Base-by-base conservation (phyloP, 345 rosid species). In the Conringia planisiliqua region DNA sequence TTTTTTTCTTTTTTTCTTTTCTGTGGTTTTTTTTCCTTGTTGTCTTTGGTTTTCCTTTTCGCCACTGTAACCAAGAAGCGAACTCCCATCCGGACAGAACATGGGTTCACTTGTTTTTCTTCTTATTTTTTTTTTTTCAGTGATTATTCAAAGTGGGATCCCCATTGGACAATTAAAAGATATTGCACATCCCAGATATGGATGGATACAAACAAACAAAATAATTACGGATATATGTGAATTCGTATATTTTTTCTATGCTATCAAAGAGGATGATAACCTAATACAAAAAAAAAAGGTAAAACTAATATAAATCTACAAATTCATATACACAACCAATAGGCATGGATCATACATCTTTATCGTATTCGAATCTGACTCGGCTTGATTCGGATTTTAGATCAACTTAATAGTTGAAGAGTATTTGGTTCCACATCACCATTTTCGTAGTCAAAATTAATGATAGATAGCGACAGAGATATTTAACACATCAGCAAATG, bases 11-110 rank as follows among this genome's bases (percentile, higher is more conserved):
- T 6, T 38, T 29, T 1, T n/a, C 16, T 54, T 17, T 1, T 51
- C 3, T 50, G 6, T 35, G 18, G 18, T 18, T 54, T 35, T 43
- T 40, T 12, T 35, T 4, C 0, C 8, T 1, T 32, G 5, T 32
- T 6, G 35, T 32, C 6, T 11, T 26, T 24, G 24, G 51, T 39
- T 43, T 71, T 58, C 56, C 47, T 50, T 64, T 48, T 71, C 72
- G 43, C 59, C 43, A 44, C 75, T 76, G 71, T 55, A 76, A 70
- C 48, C 10, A 47, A 26, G 60, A 73, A 66, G 67, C 50, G 44
- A 43, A 73, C 38, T 66, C 30, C 13, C 26, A 56, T 69, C 62
- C 66, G 4, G 75, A 70, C 71, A 76, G 71, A 70, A 64, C 80
- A 62, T 38, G 33, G 29, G 74, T 68, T 62, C 74, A 42, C 73